A percentile compares a stretch with the other conserved stretches of the same genome.
Conservation (phyloP, 148 eudicot genomes). For the Euryodendron excelsum region DNA sequence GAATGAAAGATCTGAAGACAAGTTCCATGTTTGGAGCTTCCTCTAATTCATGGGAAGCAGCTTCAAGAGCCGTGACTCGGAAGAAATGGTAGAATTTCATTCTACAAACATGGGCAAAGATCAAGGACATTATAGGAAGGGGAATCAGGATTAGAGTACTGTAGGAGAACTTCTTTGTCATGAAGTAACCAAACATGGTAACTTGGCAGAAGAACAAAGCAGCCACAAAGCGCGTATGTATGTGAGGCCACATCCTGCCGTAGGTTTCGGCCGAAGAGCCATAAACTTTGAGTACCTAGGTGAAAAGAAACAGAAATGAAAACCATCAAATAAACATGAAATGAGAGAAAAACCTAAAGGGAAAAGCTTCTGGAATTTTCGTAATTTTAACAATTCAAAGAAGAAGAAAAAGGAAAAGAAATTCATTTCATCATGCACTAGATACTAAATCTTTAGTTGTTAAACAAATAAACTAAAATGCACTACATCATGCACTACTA, state of each 20-base stretch:
- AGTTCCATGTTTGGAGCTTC: constrained; percentile 65
- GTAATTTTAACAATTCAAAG: no score
- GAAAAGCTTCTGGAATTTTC: no score
- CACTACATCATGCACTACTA: no score
- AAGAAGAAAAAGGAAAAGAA: no score
- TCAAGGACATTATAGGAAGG: constrained; percentile 49
- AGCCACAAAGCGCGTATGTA: constrained; percentile 58
- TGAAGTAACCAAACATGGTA: constrained; percentile 74
- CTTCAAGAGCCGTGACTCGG: constrained; percentile 67
- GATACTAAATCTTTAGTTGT: no score
- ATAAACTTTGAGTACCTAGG: constrained; percentile 68
- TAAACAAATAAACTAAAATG: no score
- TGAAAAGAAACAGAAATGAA: background rate
- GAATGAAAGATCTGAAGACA: constrained; percentile 52
- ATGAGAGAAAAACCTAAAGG: no score
- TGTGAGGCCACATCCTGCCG: constrained; percentile 95
- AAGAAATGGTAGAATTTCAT: constrained; percentile 72
- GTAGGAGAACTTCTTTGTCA: constrained; percentile 40
- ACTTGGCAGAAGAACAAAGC: constrained; percentile 66
- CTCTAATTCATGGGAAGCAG: constrained; percentile 46
- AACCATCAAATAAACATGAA: background rate
- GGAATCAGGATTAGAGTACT: constrained; percentile 43
- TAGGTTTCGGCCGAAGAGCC: constrained; percentile 82
- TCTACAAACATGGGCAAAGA: constrained; percentile 49
- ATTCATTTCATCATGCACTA: no score